phyloP scores from a whole-genome alignment of 306 rosid species.

The Quercus wislizeni region DNA sequence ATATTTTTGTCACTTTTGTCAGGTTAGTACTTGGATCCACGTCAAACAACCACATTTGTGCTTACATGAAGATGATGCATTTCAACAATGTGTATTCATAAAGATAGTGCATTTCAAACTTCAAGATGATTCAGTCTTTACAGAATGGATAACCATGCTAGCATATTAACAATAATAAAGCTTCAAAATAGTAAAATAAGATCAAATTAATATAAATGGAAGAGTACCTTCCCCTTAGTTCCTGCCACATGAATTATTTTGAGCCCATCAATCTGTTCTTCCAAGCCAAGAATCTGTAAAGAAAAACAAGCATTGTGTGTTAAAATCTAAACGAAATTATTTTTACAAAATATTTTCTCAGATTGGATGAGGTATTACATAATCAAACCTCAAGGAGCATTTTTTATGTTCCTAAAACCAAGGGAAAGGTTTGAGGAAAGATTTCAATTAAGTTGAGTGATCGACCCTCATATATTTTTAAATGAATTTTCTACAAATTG shows the following conservation, averaged over 20 bases:
- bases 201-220: neutral
- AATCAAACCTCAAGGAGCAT: constrained; percentile 2
- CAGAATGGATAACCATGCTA: neutral
- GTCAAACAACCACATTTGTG: constrained; percentile 7
- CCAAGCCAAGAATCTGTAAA: constrained; percentile 61
- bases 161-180: neutral
- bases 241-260: constrained; percentile 83
- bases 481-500: neutral
- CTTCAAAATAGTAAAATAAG: neutral
- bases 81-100: neutral
- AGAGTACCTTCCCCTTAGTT: constrained; percentile 79
- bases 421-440: neutral
- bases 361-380: constrained; percentile 13
- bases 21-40: constrained; percentile 12
- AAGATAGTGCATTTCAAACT: neutral
- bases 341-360: neutral
- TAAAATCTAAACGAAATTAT: constrained; percentile 6
- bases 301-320: constrained; percentile 15
- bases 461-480: neutral
- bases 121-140: neutral
- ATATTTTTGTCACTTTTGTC: constrained; percentile 4
- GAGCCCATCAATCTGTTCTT: constrained; percentile 50
- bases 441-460: neutral
- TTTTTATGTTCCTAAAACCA: constrained; percentile 14
- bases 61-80: neutral